Percentiles rank a stretch among this genome's conserved stretches.
phyloP scores from a whole-genome alignment of 2,329 filamentous ascomycete genomes.

The Monilinia aucupariae region DNA sequence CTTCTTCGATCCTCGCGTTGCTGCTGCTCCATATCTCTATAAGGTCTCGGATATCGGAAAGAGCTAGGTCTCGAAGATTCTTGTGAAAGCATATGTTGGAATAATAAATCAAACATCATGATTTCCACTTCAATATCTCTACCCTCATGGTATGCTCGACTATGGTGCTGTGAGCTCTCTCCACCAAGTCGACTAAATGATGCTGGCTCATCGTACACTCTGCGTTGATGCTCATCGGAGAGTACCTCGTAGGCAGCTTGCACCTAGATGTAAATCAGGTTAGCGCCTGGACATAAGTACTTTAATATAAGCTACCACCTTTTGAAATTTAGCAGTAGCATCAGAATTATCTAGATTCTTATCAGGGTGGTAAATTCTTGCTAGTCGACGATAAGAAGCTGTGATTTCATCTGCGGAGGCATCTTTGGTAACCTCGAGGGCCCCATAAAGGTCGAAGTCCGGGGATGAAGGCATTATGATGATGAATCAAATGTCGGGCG shows the following conservation, averaged over 20 bases:
- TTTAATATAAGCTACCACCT: constrained; percentile 10
- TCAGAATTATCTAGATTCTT: constrained; percentile 23
- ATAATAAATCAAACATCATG: neutral
- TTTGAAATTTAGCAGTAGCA: constrained; percentile 23
- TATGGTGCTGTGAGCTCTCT: neutral
- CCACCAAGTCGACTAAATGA: neutral
- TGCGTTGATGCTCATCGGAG: constrained; percentile 12
- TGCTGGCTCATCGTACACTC: constrained; percentile 16
- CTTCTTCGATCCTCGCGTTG: neutral
- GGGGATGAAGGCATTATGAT: constrained; percentile 19
- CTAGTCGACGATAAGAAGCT: constrained; percentile 20
- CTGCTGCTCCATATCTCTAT: neutral
- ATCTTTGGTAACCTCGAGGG: constrained; percentile 16
- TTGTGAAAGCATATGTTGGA: neutral
- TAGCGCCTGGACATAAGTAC: neutral
- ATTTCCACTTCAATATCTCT: neutral
- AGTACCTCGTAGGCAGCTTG: constrained; percentile 23
- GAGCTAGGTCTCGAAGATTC: neutral
- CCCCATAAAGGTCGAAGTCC: constrained; percentile 21
- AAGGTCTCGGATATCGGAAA: too few relatives aligned
- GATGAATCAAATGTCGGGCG: neutral
- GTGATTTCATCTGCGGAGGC: constrained; percentile 22
- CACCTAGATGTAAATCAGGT: constrained; percentile 15
- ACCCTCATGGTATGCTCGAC: neutral
- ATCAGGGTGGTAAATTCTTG: constrained; percentile 24